Evolutionary conservation across 352 stramenopile species (phyloP).

Genomic region (Peronosclerospora sorghi): DNA sequence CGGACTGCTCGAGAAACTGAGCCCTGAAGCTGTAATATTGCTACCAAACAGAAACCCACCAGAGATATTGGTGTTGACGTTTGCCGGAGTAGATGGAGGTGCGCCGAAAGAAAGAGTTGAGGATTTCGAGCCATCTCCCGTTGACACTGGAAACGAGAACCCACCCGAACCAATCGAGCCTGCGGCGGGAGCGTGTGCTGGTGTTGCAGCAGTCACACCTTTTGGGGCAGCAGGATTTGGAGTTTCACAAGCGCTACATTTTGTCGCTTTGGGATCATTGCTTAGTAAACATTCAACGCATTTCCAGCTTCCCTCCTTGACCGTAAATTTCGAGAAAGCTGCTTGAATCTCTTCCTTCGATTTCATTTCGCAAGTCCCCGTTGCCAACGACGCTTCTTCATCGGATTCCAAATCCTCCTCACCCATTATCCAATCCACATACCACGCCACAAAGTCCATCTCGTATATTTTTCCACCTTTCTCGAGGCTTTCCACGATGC

Average conservation of each 20-base stretch:
- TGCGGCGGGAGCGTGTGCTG: conserved; percentile 11
- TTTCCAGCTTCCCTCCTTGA: conserved; percentile 49
- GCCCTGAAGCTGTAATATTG: not conserved
- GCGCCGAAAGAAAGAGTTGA: conserved; percentile 36
- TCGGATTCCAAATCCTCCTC: conserved; percentile 38
- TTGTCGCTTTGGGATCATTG: conserved; percentile 26
- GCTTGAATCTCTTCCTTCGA: conserved; percentile 39
- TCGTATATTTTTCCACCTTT: conserved; percentile 43
- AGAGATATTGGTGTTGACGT: conserved; percentile 2
- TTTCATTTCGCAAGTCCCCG: conserved; percentile 27
- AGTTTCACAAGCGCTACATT: conserved; percentile 39
- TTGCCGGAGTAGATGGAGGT: not conserved
- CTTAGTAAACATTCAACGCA: conserved; percentile 37
- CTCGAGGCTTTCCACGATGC: conserved; percentile 24
- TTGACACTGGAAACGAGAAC: conserved; percentile 27
- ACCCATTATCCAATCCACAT: conserved; percentile 52
- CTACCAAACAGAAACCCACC: conserved; percentile 21
- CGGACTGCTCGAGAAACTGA: conserved; percentile 5
- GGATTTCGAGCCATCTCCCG: conserved; percentile 4
- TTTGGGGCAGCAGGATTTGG: conserved; percentile 36
- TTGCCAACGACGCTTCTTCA: conserved; percentile 10
- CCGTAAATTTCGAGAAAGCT: conserved; percentile 36
- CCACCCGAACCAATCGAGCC: conserved; percentile 26
- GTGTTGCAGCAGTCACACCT: conserved; percentile 9
- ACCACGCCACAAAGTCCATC: conserved; percentile 48